phyloP scores from a whole-genome alignment of 257 asterid species.

The Vinca minor region DNA sequence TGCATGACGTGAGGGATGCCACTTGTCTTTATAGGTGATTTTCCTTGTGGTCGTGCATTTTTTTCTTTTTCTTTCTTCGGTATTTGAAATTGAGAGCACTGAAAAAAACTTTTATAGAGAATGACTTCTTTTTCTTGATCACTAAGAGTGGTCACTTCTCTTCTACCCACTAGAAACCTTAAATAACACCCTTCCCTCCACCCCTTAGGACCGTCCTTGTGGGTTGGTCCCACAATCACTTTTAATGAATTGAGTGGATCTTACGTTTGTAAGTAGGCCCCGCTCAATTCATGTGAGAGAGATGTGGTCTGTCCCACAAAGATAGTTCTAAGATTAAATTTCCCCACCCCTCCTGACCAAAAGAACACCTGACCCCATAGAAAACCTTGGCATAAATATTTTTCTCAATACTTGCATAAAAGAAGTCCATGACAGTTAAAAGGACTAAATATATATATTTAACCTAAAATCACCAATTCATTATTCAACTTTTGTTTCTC shows the following conservation, averaged over 20 bases:
- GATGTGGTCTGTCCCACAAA: too few species aligned
- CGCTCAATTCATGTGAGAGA: too few species aligned
- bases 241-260: too few species aligned
- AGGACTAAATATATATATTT: not conserved
- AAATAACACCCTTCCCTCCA: not conserved
- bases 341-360: too few species aligned
- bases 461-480: not conserved
- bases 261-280: too few species aligned
- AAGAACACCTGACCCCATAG: too few species aligned
- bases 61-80: not conserved
- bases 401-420: not conserved
- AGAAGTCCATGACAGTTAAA: not conserved
- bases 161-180: not conserved
- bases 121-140: not conserved
- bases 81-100: not conserved
- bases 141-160: not conserved
- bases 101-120: not conserved
- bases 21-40: not conserved
- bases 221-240: too few species aligned
- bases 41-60: slow-evolving; percentile 2
- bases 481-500: not conserved
- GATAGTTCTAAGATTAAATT: too few species aligned
- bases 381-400: too few species aligned
- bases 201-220: too few species aligned
- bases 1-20: slow-evolving; percentile 8